Base-by-base conservation (phyloP, 352 stramenopile species). In the Phytophthora constricta region DNA sequence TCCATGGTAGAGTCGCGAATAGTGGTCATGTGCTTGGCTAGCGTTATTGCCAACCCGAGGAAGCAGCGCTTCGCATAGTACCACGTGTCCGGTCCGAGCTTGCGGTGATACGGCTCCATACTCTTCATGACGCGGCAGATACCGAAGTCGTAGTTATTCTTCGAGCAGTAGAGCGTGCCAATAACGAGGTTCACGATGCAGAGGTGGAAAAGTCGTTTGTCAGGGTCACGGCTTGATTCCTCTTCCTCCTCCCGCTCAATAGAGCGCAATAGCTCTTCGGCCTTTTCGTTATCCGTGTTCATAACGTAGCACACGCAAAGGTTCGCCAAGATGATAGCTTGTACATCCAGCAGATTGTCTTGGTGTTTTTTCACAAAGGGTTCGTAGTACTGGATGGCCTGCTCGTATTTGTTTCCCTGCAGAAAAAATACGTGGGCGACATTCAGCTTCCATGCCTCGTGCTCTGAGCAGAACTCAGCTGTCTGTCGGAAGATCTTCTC, bases 171-270 rank as follows among this genome's bases (percentile, higher is more conserved):
- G 23, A 99, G 84, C 56, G 96, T 99, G 37, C 96, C 97, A 62
- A 99, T 99, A 31, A 98, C 96, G 13, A 99, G 85, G 70, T 99
- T 99, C 50, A 99, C 93, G 54, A 99, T 99, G 72, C 96, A 99
- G n/a, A 98, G 80, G 68, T 99, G 96, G 69, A 97, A 94, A 47
- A 92, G 81, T 27, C 91, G 78, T 65, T 98, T 96, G 28, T 98
- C 87, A 1, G 93, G 91, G 25, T 98, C 90, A 22, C 87, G 87
- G 46, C 75, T 86, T 19, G 85, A 88, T 52, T 97, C 82, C 25
- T 95, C 80, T 51, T 98, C 90, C 62, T 99, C 97, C 68, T 98
- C 95, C 26, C 93, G 95, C 76, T 99, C 95, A 55, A 99, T 97
- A 20, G 89, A 92, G 20, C 94, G 89, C 76, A 99, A 91, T 11